phyloP scores from a whole-genome alignment of 371 early-diverging fungal genomes.

The Lichtheimia ramosa region DNA sequence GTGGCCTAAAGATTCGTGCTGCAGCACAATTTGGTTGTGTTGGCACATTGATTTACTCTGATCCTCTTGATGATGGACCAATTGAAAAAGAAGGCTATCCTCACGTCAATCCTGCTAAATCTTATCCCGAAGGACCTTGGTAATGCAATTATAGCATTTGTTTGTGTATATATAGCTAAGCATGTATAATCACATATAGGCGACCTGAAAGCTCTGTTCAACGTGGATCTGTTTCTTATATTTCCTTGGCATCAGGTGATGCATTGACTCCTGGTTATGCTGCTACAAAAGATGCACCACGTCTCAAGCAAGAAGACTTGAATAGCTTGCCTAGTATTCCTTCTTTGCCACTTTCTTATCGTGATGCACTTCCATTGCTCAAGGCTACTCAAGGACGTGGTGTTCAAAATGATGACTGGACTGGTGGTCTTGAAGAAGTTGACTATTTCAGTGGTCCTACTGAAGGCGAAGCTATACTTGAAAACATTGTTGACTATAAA shows the following conservation, averaged over 20 bases:
- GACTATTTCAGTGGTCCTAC: constrained; percentile 61
- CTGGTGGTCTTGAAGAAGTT: constrained; percentile 50
- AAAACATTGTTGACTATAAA: constrained; percentile 54
- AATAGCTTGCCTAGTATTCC: constrained; percentile 58
- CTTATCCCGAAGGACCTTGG: constrained; percentile 74
- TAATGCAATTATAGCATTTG: constrained; percentile 40
- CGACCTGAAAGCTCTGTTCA: constrained; percentile 31
- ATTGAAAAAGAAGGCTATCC: constrained; percentile 30
- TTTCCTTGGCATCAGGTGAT: constrained; percentile 57
- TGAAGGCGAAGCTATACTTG: constrained; percentile 46
- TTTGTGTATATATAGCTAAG: no score
- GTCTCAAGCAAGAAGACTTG: constrained; percentile 50
- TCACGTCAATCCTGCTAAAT: constrained; percentile 36
- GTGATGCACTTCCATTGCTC: constrained; percentile 61
- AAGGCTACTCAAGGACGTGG: constrained; percentile 54
- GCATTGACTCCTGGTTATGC: constrained; percentile 66
- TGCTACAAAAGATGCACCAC: constrained; percentile 51
- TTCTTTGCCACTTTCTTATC: constrained; percentile 66
- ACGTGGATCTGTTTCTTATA: constrained; percentile 59
- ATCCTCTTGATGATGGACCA: constrained; percentile 29
- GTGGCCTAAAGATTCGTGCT: constrained; percentile 62
- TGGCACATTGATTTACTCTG: constrained; percentile 52
- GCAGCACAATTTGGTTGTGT: constrained; percentile 60
- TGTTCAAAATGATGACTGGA: constrained; percentile 27
- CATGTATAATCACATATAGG: no score